Percentiles rank a stretch among this genome's conserved stretches.
Conservation (phyloP, 164 flowering plant genomes). For the Hamamelis virginiana region DNA sequence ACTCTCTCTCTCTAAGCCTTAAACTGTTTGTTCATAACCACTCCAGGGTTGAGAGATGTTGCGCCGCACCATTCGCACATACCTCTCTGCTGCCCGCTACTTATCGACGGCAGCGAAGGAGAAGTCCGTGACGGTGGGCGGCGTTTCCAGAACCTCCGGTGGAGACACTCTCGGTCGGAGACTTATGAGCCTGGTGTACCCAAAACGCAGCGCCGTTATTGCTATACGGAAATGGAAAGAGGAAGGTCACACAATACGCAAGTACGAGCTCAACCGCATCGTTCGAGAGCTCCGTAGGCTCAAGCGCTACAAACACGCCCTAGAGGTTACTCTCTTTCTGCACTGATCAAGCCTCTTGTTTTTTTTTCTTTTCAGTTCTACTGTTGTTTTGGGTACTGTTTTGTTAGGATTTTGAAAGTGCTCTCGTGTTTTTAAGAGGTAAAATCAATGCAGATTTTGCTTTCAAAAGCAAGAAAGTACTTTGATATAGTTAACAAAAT, state of each 20-base stretch:
- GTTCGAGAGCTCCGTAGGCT: constrained; percentile 76
- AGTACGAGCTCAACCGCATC: constrained; percentile 77
- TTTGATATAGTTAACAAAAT: too few relatives aligned
- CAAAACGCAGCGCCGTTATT: constrained; percentile 70
- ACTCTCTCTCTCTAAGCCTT: too few relatives aligned
- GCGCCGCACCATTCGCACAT: constrained; percentile 29
- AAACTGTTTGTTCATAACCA: too few relatives aligned
- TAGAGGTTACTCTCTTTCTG: constrained; percentile 48
- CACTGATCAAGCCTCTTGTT: not conserved
- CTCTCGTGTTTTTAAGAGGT: too few relatives aligned
- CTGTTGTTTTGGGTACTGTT: constrained; percentile 1
- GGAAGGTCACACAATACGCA: constrained; percentile 63
- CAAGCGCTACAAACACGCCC: constrained; percentile 76
- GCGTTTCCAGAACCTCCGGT: constrained; percentile 26
- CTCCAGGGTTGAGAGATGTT: constrained; percentile 31
- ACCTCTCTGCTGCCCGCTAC: constrained; percentile 30
- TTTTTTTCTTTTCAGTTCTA: not conserved
- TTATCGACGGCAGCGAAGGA: constrained; percentile 32
- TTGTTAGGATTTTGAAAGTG: not conserved
- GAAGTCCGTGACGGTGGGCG: not conserved
- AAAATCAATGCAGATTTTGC: too few relatives aligned
- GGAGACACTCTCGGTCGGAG: constrained; percentile 67
- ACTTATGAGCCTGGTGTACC: constrained; percentile 49
- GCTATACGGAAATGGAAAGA: constrained; percentile 70
- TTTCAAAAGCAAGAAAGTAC: too few relatives aligned